Evolutionary conservation across 2,329 filamentous ascomycete genomes (phyloP).

Genomic region (Venturia oleaginea): DNA sequence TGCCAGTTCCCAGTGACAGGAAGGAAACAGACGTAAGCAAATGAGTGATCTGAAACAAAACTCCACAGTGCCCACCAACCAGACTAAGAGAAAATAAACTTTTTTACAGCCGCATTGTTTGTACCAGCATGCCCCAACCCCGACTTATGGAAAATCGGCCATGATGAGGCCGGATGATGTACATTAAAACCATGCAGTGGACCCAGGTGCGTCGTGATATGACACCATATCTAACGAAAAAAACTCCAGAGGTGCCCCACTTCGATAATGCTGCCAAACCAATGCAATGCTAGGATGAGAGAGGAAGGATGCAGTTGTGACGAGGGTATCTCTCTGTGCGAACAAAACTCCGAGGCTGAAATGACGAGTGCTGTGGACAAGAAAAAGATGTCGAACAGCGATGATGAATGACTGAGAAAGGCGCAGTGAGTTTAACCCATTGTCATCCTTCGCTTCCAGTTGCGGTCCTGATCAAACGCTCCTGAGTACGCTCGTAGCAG

Average conservation of each 20-base stretch:
- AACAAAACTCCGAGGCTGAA: conserved; percentile 5
- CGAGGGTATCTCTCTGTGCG: conserved; percentile 1
- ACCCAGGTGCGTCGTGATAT: neutral
- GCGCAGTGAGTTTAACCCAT: neutral
- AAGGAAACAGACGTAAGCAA: neutral
- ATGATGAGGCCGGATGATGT: neutral
- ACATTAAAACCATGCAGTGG: conserved; percentile 3
- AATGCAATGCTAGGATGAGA: conserved; percentile 1
- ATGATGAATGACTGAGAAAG: neutral
- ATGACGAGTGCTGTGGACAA: conserved; percentile 1
- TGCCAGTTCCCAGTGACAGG: neutral
- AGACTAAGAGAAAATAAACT: neutral
- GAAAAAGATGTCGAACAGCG: neutral
- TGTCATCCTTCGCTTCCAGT: conserved; percentile 36
- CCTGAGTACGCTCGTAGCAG: conserved; percentile 80
- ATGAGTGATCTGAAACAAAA: neutral
- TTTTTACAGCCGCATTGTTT: neutral
- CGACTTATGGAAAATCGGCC: neutral
- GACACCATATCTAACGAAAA: neutral
- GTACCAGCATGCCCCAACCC: neutral
- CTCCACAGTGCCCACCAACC: neutral
- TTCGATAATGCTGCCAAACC: conserved; percentile 1
- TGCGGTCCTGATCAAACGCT: conserved; percentile 77
- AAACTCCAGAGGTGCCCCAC: neutral
- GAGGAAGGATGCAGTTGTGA: neutral